Base-by-base conservation (phyloP, 805 yeast genomes). In the Ogataea populi-albae region DNA sequence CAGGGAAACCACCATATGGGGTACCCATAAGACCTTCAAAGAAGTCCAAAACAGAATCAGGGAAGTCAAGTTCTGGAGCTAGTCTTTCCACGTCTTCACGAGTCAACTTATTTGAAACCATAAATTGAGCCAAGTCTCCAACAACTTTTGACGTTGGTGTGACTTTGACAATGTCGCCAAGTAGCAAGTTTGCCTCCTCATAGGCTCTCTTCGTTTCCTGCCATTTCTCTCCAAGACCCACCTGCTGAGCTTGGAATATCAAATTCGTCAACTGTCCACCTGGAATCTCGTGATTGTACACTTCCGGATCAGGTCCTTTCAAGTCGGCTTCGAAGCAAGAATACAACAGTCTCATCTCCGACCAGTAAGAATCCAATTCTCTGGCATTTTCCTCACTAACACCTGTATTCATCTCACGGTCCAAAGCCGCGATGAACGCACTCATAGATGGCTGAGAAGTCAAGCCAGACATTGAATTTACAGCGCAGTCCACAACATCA, bases 121-220 rank as follows among this genome's bases (percentile, higher is more conserved):
- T 93, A 59, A 93, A 93, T 69, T 93, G 99, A n/a, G 98, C 98
- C 66, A 93, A 77, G 60, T 93, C 99, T 54, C 98, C 98, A 46
- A 93, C 99, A 56, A 93, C 98, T 73, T 93, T 93, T n/a, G 98
- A 89, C 17, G 98, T 93, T 43, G 99, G 99, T 8, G 99, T 93
- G 35, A 93, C 99, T 71, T 93, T 93, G 55, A 93, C 98, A 60
- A 93, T 77, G 62, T 93, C 99, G 46, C 99, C 99, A 47, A 93
- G 74, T 45, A 93, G 73, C 54, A 74, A 66, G 69, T 93, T 93
- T 40, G 98, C 98, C 50, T 80, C 82, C 63, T 81, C 82, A 68
- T 93, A 93, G 18, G 96, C 93, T 61, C 77, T 82, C 75, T 93
- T 93, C 34, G 99, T 93, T 68, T 86, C 94, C 46, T 76, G 73